These are phyloP conservation scores for Candida lessepsii DNA, from an alignment of 805 yeast species.

Conservation along the genomic window DNA sequence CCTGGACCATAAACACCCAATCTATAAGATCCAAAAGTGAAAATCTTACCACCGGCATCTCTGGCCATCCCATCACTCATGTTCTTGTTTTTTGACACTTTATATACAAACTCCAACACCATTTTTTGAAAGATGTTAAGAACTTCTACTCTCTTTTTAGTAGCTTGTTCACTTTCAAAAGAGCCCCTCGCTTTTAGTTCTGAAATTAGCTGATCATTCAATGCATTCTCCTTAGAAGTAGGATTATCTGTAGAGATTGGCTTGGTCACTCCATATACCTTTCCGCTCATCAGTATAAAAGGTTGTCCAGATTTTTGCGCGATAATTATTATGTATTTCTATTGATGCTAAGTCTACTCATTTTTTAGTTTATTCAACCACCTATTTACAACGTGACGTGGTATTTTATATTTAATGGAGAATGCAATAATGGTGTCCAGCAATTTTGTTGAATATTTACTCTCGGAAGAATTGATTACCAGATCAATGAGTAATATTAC, in stretches of 20 bases:
- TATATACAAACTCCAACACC: slow-evolving; percentile 77
- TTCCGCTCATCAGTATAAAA: slow-evolving; percentile 11
- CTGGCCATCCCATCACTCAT: slow-evolving; percentile 97
- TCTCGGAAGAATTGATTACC: slow-evolving; percentile 8
- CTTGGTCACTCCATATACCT: slow-evolving; percentile 63
- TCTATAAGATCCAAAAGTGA: slow-evolving; percentile 91
- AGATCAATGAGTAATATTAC: slow-evolving; percentile 15
- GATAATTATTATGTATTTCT: no score
- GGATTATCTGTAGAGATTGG: slow-evolving; percentile 89
- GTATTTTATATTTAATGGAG: slow-evolving; percentile 2
- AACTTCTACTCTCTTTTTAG: slow-evolving; percentile 76
- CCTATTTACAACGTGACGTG: slow-evolving; percentile 6
- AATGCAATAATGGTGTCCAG: slow-evolving; percentile 1
- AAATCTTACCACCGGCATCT: slow-evolving; percentile 98
- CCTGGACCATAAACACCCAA: slow-evolving; percentile 98
- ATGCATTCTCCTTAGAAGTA: slow-evolving; percentile 69
- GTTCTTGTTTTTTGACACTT: slow-evolving; percentile 75
- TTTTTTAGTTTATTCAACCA: background rate
- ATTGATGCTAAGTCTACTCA: no score
- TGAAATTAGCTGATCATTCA: slow-evolving; percentile 73
- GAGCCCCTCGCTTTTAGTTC: slow-evolving; percentile 83
- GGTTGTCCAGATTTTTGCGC: no score
- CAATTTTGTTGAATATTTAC: background rate
- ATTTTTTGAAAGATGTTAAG: slow-evolving; percentile 68
- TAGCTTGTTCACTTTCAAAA: slow-evolving; percentile 83